These are phyloP conservation scores for Phytophthora hybrid DNA, from an alignment of 352 stramenopile genomes.

Conservation along the genomic window DNA sequence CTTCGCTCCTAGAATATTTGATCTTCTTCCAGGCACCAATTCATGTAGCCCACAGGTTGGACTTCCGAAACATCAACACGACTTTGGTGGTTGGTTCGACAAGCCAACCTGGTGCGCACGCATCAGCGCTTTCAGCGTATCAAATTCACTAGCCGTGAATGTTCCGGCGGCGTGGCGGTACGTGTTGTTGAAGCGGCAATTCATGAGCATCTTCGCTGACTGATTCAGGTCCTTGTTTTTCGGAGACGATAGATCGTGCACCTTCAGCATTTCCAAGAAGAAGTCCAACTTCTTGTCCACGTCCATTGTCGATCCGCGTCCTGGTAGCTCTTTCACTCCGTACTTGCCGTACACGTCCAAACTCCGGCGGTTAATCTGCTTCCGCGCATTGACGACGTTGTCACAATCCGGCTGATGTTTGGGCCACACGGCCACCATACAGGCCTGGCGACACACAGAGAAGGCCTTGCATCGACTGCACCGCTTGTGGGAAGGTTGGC, in stretches of 20 bases:
- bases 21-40: too few relatives aligned
- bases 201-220: conserved; percentile 46
- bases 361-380: conserved; percentile 22
- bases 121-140: conserved; percentile 36
- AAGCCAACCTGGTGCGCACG: conserved; percentile 25
- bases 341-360: conserved; percentile 31
- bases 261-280: conserved; percentile 38
- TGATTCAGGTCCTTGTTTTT: conserved; percentile 34
- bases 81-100: background rate
- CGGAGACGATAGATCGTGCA: conserved; percentile 29
- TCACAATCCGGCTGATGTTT: conserved; percentile 42
- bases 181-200: conserved; percentile 45
- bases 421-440: conserved; percentile 32
- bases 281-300: conserved; percentile 36
- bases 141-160: conserved; percentile 31
- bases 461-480: conserved; percentile 45
- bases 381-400: conserved; percentile 25
- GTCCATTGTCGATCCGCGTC: conserved; percentile 28
- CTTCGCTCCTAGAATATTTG: too few relatives aligned
- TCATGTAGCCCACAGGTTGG: too few relatives aligned
- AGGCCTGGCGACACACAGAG: conserved; percentile 34
- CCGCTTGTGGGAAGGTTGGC: conserved; percentile 25
- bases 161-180: conserved; percentile 37
- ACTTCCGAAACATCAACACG: too few relatives aligned
- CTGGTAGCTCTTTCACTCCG: conserved; percentile 23